Percentiles rank a stretch among this genome's conserved stretches.
phyloP scores from a whole-genome alignment of 2,329 filamentous ascomycete species.

The Ophiostoma tasmaniense region DNA sequence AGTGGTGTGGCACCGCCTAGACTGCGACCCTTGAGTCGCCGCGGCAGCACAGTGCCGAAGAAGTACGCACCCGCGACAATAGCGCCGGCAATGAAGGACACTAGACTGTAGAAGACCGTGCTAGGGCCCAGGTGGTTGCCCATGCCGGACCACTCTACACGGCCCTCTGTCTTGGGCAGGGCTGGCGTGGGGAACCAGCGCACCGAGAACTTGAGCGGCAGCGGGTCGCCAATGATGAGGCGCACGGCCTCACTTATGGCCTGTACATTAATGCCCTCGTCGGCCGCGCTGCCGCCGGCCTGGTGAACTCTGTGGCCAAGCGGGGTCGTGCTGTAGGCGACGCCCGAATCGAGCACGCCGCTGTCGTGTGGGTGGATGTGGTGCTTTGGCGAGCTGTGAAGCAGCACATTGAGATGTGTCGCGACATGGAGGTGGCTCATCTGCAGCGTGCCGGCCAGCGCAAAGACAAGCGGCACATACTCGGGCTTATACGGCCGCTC shows the following conservation, averaged over 20 bases:
- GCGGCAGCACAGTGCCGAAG: constrained; percentile 50
- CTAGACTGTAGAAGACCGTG: constrained; percentile 53
- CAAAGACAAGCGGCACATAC: constrained; percentile 80
- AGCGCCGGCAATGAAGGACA: constrained; percentile 49
- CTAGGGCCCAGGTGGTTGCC: constrained; percentile 56
- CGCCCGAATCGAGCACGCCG: constrained; percentile 77
- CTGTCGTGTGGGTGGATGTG: constrained; percentile 55
- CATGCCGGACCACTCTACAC: constrained; percentile 57
- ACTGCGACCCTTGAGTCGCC: constrained; percentile 40
- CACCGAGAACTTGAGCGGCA: constrained; percentile 71
- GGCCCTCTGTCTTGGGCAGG: constrained; percentile 59
- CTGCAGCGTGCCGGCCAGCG: constrained; percentile 81
- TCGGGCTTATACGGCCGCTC: constrained; percentile 43
- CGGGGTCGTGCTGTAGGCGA: constrained; percentile 76
- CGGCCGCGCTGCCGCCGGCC: constrained; percentile 7
- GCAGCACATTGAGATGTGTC: constrained; percentile 79
- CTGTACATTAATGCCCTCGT: constrained; percentile 3
- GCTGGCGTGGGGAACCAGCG: constrained; percentile 76
- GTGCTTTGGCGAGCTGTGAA: constrained; percentile 61
- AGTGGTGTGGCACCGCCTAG: constrained; percentile 51
- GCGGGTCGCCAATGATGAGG: constrained; percentile 77
- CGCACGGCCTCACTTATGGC: constrained; percentile 37
- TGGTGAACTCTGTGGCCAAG: constrained; percentile 44
- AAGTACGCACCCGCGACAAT: constrained; percentile 51
- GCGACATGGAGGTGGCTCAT: constrained; percentile 82